Conservation (phyloP, 192 early-diverging fungal genomes). For the Chytriomyces hyalinus region DNA sequence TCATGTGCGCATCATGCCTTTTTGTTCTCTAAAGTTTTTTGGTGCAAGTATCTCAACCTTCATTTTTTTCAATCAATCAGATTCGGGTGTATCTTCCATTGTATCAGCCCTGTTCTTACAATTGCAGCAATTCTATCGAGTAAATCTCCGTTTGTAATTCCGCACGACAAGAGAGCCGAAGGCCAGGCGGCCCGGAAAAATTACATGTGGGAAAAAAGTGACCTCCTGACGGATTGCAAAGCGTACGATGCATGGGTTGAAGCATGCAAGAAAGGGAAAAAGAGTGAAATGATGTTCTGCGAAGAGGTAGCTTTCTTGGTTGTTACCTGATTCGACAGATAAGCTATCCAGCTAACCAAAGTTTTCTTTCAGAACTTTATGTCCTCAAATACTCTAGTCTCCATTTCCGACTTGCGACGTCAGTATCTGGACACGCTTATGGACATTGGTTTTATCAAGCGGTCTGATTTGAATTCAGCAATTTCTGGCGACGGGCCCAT, state of each 20-base stretch:
- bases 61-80: not conserved
- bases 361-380: slow-evolving; percentile 58
- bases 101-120: slow-evolving; percentile 51
- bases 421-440: slow-evolving; percentile 67
- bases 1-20: slow-evolving; percentile 26
- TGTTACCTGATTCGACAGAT: too few relatives aligned
- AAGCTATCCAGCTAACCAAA: not conserved
- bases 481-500: slow-evolving; percentile 39
- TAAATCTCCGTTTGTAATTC: slow-evolving; percentile 60
- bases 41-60: not conserved
- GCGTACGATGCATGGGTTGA: slow-evolving; percentile 58
- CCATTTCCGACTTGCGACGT: slow-evolving; percentile 62
- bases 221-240: slow-evolving; percentile 68
- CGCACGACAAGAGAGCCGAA: slow-evolving; percentile 60
- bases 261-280: slow-evolving; percentile 38
- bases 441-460: slow-evolving; percentile 64
- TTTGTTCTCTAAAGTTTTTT: not conserved
- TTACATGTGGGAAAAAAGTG: slow-evolving; percentile 59
- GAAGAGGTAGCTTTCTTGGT: slow-evolving; percentile 38
- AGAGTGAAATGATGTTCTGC: slow-evolving; percentile 43
- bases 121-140: slow-evolving; percentile 55
- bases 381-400: slow-evolving; percentile 65
- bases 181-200: slow-evolving; percentile 50
- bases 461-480: slow-evolving; percentile 8
- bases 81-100: slow-evolving; percentile 53